Evolutionary conservation across 2,329 filamentous ascomycete species (phyloP), one percentile per base, ranked within the genome.

Genomic region (Trichoderma lentiforme): DNA sequence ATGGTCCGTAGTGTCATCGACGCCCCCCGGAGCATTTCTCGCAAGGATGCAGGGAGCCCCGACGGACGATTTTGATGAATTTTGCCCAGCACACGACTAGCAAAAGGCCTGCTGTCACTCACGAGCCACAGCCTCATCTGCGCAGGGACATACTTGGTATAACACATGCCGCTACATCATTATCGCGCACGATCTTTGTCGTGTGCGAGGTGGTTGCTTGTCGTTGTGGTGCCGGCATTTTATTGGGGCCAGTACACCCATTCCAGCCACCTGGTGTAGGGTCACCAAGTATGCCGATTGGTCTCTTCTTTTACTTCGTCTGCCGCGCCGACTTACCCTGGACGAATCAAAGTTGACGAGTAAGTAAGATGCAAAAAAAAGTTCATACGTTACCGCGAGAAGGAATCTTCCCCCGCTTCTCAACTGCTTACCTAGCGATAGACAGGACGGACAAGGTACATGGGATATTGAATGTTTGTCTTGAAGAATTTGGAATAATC

Each of bases 241-340:
- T 43, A 60, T 47, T 68, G 65, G 64, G 39, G 51, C 64, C 51
- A 36, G 21, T 67, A 43, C 64, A 67, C 32, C 64, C 64, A 64
- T 26, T 21, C 36, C 26, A 26, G 24, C 9, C 11, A 11, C 28
- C 32, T 30, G 57, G 51, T 68, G 70, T 71, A 71, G 70, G 61
- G 69, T 51, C 36, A 58, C 28, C 56, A 67, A 71, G 39, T 15
- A 34, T 71, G 63, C 70, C 70, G 70, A 71, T 71, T 71, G 70
- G 63, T 47, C 39, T 65, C 30, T 21, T 28, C 3, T 4, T 24
- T 14, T 21, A 8, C 24, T n/a, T 66, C 39, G 36, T 56, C 28
- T 32, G 32, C 63, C 56, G 64, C 53, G 39, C 53, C 62, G 28
- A 62, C 58, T 61, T 62, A 70, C 56, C 58, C 67, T 70, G 24